These are phyloP conservation scores for Solanum gandarillasii DNA, from an alignment of 257 asterid genomes.

Conservation along the genomic window DNA sequence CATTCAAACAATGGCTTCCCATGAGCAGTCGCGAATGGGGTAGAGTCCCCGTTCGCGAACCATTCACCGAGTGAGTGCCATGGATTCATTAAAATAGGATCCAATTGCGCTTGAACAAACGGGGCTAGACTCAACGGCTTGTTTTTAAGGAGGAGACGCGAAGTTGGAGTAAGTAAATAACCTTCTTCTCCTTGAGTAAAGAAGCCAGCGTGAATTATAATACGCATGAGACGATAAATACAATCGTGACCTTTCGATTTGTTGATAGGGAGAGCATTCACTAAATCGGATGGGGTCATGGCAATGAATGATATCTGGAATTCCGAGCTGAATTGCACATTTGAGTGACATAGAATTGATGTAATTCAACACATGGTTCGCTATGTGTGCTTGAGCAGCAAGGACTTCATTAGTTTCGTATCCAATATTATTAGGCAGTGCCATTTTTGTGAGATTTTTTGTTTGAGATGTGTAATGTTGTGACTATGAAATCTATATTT, in stretches of 20 bases:
- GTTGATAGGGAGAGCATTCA: slow-evolving; percentile 7
- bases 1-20: neutral
- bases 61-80: neutral
- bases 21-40: neutral
- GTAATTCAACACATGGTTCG: slow-evolving; percentile 4
- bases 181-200: slow-evolving; percentile 1
- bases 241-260: neutral
- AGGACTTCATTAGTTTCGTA: neutral
- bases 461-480: neutral
- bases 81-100: neutral
- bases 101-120: neutral
- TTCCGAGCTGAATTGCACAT: slow-evolving; percentile 12
- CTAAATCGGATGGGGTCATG: neutral
- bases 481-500: neutral
- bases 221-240: neutral
- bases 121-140: neutral
- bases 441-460: neutral
- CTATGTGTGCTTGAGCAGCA: slow-evolving; percentile 12
- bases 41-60: neutral
- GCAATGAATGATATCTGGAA: slow-evolving; percentile 11
- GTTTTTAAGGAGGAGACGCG: slow-evolving; percentile 1
- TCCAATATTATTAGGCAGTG: neutral
- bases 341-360: slow-evolving; percentile 9
- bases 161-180: neutral
- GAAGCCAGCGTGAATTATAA: slow-evolving; percentile 1